Conservation (phyloP, 1,284 basidiomycete species). For the Trichosporon inkin region DNA sequence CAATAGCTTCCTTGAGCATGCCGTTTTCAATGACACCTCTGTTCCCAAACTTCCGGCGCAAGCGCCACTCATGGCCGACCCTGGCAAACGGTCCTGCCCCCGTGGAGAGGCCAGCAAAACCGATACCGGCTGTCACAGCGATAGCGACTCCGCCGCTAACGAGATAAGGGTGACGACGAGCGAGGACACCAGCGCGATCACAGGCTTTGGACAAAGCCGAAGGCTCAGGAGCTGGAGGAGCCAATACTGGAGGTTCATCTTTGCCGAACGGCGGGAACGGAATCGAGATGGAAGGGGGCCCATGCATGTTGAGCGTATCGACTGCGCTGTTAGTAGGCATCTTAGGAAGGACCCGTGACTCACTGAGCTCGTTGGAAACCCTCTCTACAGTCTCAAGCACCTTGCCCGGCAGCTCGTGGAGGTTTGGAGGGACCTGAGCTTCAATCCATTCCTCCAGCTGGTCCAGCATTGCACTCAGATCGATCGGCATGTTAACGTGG, state of each 20-base stretch:
- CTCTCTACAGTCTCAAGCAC: conserved; percentile 48
- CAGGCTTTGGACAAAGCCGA: conserved; percentile 14
- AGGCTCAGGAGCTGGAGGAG: conserved; percentile 33
- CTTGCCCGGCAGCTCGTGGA: conserved; percentile 44
- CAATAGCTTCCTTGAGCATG: conserved; percentile 48
- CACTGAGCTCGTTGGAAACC: conserved; percentile 45
- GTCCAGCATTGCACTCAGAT: conserved; percentile 41
- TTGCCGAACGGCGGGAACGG: conserved; percentile 47
- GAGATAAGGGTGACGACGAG: conserved; percentile 20
- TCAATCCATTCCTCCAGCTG: conserved; percentile 49
- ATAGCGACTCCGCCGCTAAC: conserved; percentile 26
- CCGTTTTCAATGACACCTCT: conserved; percentile 43
- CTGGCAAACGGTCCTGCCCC: conserved; percentile 18
- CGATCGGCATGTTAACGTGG: conserved; percentile 31
- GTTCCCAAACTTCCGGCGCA: conserved; percentile 27
- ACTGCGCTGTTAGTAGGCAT: conserved; percentile 28
- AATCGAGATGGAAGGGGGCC: conserved; percentile 45
- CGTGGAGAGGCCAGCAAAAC: conserved; percentile 24
- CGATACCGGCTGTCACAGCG: conserved; percentile 37
- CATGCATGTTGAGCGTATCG: conserved; percentile 47
- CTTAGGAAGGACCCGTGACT: conserved; percentile 14
- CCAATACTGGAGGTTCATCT: conserved; percentile 31
- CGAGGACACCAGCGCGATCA: conserved; percentile 16
- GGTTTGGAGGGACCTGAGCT: conserved; percentile 43
- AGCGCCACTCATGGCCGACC: conserved; percentile 16